Percentiles rank a stretch among this genome's conserved stretches.
phyloP scores from a whole-genome alignment of 495 filamentous ascomycete species.

The Thermothielavioides terrestris region DNA sequence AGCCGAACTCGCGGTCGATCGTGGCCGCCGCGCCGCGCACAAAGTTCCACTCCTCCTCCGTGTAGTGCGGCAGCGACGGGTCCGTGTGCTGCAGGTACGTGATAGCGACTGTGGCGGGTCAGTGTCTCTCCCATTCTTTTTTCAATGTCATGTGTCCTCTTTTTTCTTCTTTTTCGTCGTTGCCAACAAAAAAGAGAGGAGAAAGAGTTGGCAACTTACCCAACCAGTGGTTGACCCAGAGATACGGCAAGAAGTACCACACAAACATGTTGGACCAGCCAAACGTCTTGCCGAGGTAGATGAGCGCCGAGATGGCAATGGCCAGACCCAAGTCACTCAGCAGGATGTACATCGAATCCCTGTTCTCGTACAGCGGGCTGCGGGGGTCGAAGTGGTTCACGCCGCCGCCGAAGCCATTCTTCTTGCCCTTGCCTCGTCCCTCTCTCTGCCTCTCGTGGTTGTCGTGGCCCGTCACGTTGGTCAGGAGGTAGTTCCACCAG shows the following conservation, averaged over 20 bases:
- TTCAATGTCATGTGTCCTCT: too few species aligned
- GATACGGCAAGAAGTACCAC: conserved; percentile 90
- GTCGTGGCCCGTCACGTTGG: conserved; percentile 93
- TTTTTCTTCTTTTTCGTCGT: conserved; percentile 13
- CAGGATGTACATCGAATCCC: conserved; percentile 73
- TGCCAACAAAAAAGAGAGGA: not conserved
- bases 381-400: conserved; percentile 92
- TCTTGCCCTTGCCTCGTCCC: conserved; percentile 82
- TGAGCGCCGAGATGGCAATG: conserved; percentile 42
- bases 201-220: conserved; percentile 41
- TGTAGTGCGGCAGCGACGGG: conserved; percentile 76
- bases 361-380: conserved; percentile 85
- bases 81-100: conserved; percentile 92
- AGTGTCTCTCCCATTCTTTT: too few species aligned
- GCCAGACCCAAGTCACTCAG: conserved; percentile 75
- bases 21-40: conserved; percentile 78
- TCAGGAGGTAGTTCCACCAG: conserved; percentile 78
- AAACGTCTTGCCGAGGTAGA: conserved; percentile 59
- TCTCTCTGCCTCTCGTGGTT: conserved; percentile 74
- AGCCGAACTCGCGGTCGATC: conserved; percentile 83
- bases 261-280: conserved; percentile 80
- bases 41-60: conserved; percentile 68
- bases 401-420: conserved; percentile 66
- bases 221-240: conserved; percentile 99
- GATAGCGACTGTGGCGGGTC: conserved; percentile 58